Evolutionary conservation across 768 basidiomycete genomes (phyloP), one percentile per base, ranked within the genome.

Genomic region (Jaapia argillacea): DNA sequence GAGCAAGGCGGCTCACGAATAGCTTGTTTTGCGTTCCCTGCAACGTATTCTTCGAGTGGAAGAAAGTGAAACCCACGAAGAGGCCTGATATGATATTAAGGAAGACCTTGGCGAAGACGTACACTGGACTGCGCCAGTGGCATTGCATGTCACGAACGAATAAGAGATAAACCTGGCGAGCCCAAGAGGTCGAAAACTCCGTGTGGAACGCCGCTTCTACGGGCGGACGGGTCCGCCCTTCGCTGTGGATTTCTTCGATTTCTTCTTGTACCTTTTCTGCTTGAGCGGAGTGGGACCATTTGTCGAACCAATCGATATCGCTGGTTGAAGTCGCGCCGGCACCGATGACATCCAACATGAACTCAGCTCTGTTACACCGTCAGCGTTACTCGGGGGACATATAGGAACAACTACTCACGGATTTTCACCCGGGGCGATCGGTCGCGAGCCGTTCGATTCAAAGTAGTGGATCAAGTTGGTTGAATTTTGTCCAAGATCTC

Each of bases 391-490:
- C 12, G 24, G 20, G 31, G 40, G 6, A 25, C 47, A 64, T 16
- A 33, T 33, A 38, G 31, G 10, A 33, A 33, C 31, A 33, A 10
- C 31, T 16, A 33, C 10, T 33, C 31, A 10, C 62, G 89, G 87
- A 54, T 93, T 93, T 57, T 79, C 88, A 1, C 70, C 67, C 3
- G 70, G 55, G 0, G 68, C 65, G 46, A 89, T 91, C 16, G 51
- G 53, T 3, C 76, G 66, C 1, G 76, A 78, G 24, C 86, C 85
- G 40, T 79, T 78, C 3, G 55, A 53, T 57, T 87, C 79, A 48
- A 93, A 88, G 59, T 92, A 91, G n/a, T 69, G 55, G 43, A 89
- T 75, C 16, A 92, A 58, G 0, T 73, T 74, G 6, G 67, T 58
- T 0, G 85, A 68, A 45, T 81, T 73, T 16, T 62, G 49, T 1